Conservation (phyloP, 2,329 filamentous ascomycete genomes). For the Beauveria rudraprayagi region DNA sequence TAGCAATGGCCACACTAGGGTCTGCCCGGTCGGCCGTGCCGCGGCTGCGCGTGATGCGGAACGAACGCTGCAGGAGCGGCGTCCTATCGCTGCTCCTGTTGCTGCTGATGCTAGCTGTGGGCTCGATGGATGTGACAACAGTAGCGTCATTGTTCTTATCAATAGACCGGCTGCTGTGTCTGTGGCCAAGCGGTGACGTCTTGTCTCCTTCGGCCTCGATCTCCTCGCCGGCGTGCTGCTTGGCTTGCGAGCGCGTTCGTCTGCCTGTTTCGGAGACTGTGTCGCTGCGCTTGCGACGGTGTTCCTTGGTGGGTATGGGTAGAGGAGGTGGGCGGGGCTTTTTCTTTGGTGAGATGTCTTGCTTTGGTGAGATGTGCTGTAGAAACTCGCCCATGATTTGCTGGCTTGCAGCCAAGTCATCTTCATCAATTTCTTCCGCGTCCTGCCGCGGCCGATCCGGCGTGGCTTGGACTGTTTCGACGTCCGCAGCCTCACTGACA, state of each 20-base stretch:
- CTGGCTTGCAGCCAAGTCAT: slow-evolving; percentile 17
- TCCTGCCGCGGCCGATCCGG: not conserved
- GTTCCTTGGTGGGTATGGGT: not conserved
- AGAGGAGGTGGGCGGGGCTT: not conserved
- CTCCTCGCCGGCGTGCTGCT: slow-evolving; percentile 18
- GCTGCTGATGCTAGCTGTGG: not conserved
- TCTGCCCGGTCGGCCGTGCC: slow-evolving; percentile 20
- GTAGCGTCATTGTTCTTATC: not conserved
- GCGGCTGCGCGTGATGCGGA: slow-evolving; percentile 20
- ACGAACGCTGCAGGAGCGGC: slow-evolving; percentile 10
- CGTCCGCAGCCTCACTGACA: slow-evolving; percentile 14
- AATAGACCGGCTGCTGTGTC: not conserved
- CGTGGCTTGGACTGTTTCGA: slow-evolving; percentile 12
- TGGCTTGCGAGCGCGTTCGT: slow-evolving; percentile 8
- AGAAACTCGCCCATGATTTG: slow-evolving; percentile 24
- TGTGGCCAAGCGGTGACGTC: slow-evolving; percentile 3
- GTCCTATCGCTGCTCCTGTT: slow-evolving; percentile 1
- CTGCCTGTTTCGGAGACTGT: not conserved
- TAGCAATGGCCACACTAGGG: slow-evolving; percentile 21
- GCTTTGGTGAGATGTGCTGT: slow-evolving; percentile 18
- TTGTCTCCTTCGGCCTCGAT: slow-evolving; percentile 20
- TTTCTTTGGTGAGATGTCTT: slow-evolving; percentile 15
- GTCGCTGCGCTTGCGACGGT: slow-evolving; percentile 8
- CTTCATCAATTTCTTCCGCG: not conserved
- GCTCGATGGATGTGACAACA: not conserved